Percentiles rank a stretch among this genome's conserved stretches.
Conservation (phyloP, 768 basidiomycete species). For the Leccinum variicolor region DNA sequence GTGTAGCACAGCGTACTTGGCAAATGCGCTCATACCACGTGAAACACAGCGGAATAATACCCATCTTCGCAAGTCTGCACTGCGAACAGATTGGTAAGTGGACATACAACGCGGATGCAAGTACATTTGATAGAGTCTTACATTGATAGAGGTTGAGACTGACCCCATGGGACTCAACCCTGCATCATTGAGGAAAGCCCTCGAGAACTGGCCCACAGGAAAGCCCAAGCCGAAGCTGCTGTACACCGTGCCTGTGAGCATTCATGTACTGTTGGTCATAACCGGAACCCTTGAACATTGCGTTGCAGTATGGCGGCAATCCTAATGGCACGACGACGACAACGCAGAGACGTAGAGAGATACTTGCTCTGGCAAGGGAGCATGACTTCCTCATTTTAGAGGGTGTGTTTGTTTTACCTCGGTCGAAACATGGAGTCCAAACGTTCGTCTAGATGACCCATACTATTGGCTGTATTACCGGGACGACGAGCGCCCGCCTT, state of each 20-base stretch:
- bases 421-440: not conserved
- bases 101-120: constrained; percentile 4
- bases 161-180: constrained; percentile 66
- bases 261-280: not conserved
- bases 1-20: not conserved
- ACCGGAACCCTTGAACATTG: not conserved
- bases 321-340: constrained; percentile 75
- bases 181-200: constrained; percentile 49
- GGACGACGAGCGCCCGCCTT: constrained; percentile 38
- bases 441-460: constrained; percentile 53
- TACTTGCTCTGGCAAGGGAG: constrained; percentile 60
- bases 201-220: constrained; percentile 64
- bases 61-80: constrained; percentile 49
- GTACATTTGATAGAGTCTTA: constrained; percentile 24
- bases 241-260: constrained; percentile 66
- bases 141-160: constrained; percentile 58
- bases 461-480: constrained; percentile 70
- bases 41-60: constrained; percentile 50
- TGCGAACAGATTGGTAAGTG: constrained; percentile 51
- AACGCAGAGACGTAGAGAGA: constrained; percentile 56
- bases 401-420: constrained; percentile 37
- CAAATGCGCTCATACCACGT: not conserved
- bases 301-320: constrained; percentile 65
- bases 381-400: constrained; percentile 77
- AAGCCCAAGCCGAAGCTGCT: constrained; percentile 69